Base-by-base conservation (phyloP, 2,329 filamentous ascomycete genomes). In the Dendryphion nanum region DNA sequence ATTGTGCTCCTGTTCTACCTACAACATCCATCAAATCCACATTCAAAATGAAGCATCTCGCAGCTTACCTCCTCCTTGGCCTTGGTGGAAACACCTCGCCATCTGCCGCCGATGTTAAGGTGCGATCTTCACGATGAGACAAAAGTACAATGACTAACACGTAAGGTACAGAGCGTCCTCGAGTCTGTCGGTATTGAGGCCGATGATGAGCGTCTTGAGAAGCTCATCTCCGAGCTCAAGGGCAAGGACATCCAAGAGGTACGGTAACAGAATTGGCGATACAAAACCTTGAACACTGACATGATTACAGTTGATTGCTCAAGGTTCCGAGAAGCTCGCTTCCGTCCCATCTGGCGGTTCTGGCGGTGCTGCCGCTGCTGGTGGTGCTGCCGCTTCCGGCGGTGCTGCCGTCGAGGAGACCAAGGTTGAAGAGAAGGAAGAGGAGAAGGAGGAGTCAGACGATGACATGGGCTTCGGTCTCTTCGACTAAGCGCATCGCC, bases 31-130 rank as follows among this genome's bases (percentile, higher is more conserved):
- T 19, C 45, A 49, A 43, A 51, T 38, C 47, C 35, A 53, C 48
- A 59, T 61, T 67, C 72, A 95, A 84, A 89, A 97, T 98, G 93
- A 97, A 98, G 90, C 85, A 97, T 79, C 86, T 98, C 79, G 93
- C 93, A 72, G 91, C 93, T 72, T 97, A 95, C 83, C 89, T 98
- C 69, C 91, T 98, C 70, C 88, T 97, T 74, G 76, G 78, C 77
- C 86, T 97, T 62, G 91, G 81, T 72, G 93, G 93, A 77, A 97
- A 96, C 82, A 72, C 80, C 77, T 82, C 83, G 53, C 93, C 93
- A 63, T 89, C 86, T 53, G 88, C 86, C 64, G 72, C 73, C 57
- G 90, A 97, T 70, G 76, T 98, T 81, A 64, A 63, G 56, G 57
- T 58, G 23, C 37, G 48, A 3, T 6, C n/a, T 28, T 16, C 5